A percentile compares a stretch with the other conserved stretches of the same genome.
Conservation (phyloP, 768 basidiomycete species). For the Myochromella boudieri region DNA sequence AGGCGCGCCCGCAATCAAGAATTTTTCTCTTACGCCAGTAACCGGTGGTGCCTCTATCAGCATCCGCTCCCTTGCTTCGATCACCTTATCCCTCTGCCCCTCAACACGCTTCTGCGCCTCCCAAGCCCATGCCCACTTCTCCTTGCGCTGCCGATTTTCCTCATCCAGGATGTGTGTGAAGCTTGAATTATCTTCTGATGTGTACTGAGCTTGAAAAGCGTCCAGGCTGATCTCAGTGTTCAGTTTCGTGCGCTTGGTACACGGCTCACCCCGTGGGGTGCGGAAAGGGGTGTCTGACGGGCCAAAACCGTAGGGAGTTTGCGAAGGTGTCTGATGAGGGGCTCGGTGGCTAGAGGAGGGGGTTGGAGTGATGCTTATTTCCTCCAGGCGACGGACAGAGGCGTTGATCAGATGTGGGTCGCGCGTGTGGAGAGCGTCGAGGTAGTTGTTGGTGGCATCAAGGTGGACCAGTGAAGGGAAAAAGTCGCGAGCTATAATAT, state of each 20-base stretch:
- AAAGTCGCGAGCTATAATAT: slow-evolving; percentile 96
- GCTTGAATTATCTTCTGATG: slow-evolving; percentile 96
- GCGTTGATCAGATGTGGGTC: slow-evolving; percentile 77
- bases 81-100: slow-evolving; percentile 58
- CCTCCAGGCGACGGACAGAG: slow-evolving; percentile 72
- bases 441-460: slow-evolving; percentile 84
- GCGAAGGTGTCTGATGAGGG: slow-evolving; percentile 46
- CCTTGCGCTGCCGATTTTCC: slow-evolving; percentile 81
- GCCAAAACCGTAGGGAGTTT: slow-evolving; percentile 63
- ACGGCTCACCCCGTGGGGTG: slow-evolving; percentile 41
- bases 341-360: slow-evolving; percentile 27
- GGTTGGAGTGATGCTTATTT: slow-evolving; percentile 54
- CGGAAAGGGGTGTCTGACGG: slow-evolving; percentile 69
- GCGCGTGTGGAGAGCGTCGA: slow-evolving; percentile 73
- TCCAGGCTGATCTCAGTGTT: slow-evolving; percentile 72
- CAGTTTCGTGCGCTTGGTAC: slow-evolving; percentile 57
- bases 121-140: slow-evolving; percentile 92
- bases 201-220: slow-evolving; percentile 86
- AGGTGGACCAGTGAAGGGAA: slow-evolving; percentile 92
- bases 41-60: slow-evolving; percentile 66
- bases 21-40: slow-evolving; percentile 65
- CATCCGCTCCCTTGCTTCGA: slow-evolving; percentile 68
- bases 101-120: slow-evolving; percentile 86
- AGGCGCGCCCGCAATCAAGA: slow-evolving; percentile 60
- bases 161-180: slow-evolving; percentile 90